phyloP scores from a whole-genome alignment of 179 eudicot genomes.

The Camellia oleifera region DNA sequence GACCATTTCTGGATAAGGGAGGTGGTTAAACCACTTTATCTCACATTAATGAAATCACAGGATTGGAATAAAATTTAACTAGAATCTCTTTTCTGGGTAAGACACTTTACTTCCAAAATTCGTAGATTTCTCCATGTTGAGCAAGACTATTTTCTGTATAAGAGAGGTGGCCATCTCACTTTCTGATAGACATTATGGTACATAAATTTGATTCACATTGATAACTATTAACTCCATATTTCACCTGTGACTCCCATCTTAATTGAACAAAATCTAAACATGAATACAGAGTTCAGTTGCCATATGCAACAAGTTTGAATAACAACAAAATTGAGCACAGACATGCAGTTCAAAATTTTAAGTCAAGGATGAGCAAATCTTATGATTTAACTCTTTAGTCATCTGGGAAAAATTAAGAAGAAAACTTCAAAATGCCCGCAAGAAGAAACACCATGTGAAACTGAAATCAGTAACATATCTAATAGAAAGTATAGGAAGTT shows the following conservation, averaged over 20 bases:
- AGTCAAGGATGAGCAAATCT: background rate
- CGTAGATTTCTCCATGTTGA: constrained; percentile 4
- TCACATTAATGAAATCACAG: background rate
- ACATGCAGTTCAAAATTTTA: background rate
- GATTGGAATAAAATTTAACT: background rate
- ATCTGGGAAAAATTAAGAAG: background rate
- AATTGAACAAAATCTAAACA: background rate
- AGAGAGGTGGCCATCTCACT: background rate
- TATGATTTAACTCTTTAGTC: background rate
- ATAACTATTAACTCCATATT: background rate
- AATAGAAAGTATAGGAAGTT: background rate
- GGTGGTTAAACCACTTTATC: background rate
- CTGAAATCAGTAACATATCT: background rate
- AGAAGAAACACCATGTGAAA: background rate
- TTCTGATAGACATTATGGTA: background rate
- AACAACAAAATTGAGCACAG: background rate
- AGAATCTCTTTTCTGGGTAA: background rate
- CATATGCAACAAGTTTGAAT: background rate
- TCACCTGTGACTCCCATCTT: background rate
- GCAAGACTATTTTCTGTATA: background rate
- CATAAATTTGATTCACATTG: background rate
- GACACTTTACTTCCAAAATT: background rate
- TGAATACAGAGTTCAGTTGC: background rate
- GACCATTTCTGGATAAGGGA: background rate
- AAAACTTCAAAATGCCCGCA: background rate